Evolutionary conservation across 139 green algal genomes (phyloP).

Genomic region (Chlorella sorokiniana): DNA sequence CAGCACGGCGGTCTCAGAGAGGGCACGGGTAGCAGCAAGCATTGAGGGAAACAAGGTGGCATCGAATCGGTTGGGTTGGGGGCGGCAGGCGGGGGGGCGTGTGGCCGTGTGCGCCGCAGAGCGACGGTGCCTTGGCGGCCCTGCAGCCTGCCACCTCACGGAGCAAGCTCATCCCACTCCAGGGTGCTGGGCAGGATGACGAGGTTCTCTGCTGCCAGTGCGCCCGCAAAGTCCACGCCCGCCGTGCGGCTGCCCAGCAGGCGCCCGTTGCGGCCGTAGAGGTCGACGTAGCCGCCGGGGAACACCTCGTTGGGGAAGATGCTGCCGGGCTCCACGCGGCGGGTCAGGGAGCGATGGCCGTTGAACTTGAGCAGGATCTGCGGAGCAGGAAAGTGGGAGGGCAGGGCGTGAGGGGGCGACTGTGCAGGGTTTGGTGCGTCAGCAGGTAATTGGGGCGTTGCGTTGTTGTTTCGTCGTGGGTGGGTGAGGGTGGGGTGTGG

Average conservation of each 20-base stretch:
- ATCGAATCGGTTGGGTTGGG: too few relatives aligned
- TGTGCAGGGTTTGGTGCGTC: too few relatives aligned
- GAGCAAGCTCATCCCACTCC: constrained; percentile 12
- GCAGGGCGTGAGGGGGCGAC: neutral
- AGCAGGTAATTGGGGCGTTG: too few relatives aligned
- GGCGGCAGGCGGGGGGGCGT: too few relatives aligned
- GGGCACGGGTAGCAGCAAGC: too few relatives aligned
- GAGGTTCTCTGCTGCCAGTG: neutral
- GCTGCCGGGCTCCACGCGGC: neutral
- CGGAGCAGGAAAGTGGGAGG: neutral
- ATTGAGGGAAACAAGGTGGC: too few relatives aligned
- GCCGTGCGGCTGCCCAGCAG: neutral
- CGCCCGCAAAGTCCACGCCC: neutral
- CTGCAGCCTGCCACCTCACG: too few relatives aligned
- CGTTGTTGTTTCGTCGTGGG: too few relatives aligned
- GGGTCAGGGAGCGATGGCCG: neutral
- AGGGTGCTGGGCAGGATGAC: neutral
- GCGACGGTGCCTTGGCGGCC: too few relatives aligned
- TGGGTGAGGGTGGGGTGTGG: too few relatives aligned
- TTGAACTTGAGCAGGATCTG: constrained; percentile 4
- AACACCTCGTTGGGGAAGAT: neutral
- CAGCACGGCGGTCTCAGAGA: too few relatives aligned
- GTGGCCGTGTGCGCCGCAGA: too few relatives aligned
- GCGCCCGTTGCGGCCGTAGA: neutral
- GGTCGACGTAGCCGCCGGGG: neutral